Percentiles rank a stretch among this genome's conserved stretches.
Conservation (phyloP, 139 green algal genomes). For the Chlorella sp. region DNA sequence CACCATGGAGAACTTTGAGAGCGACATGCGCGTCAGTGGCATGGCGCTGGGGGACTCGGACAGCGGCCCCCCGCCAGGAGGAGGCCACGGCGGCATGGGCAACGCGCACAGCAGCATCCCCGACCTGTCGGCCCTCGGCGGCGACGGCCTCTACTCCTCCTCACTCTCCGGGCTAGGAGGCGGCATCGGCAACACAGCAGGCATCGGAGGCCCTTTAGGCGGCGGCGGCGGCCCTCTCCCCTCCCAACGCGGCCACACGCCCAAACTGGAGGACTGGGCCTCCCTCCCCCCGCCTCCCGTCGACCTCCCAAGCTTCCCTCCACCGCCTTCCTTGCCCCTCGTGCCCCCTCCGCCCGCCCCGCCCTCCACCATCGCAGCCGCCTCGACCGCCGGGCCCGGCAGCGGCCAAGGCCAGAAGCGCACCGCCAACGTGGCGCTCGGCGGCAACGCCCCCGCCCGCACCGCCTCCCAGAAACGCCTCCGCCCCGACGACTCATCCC, state of each 20-base stretch:
- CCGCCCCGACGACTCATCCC: no score
- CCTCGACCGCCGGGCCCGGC: background rate
- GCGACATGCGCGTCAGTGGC: conserved; percentile 27
- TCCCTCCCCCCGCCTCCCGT: background rate
- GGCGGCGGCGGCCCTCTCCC: background rate
- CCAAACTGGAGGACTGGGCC: conserved; percentile 7
- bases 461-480: no score
- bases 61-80: background rate
- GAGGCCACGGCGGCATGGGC: background rate
- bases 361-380: background rate
- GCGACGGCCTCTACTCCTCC: no score
- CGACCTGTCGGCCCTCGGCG: no score
- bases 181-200: background rate
- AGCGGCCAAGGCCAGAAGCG: background rate
- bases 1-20: conserved; percentile 48
- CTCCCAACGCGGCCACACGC: conserved; percentile 1
- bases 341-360: background rate
- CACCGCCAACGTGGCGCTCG: background rate
- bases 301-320: background rate
- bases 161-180: no score
- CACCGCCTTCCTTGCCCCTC: background rate
- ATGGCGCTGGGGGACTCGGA: background rate
- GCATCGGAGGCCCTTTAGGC: background rate
- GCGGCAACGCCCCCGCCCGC: no score
- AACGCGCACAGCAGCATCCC: background rate